A percentile compares a stretch with the other conserved stretches of the same genome.
Conservation (phyloP, 1,139 yeast genomes). For the Pichiaceae sp. region DNA sequence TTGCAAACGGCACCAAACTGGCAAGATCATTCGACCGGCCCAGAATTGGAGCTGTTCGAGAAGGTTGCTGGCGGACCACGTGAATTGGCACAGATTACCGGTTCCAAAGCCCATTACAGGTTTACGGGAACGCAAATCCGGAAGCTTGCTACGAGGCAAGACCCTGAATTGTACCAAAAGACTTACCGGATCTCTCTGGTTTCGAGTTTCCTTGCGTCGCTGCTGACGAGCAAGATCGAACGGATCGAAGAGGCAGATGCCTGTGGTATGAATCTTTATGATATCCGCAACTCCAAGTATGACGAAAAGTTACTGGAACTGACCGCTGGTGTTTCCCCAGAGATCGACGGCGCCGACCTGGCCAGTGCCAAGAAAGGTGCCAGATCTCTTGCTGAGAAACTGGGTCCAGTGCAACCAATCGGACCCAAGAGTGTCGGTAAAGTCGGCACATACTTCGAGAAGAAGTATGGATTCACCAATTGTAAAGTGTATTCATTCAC, state of each 20-base stretch:
- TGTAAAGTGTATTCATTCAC: conserved; percentile 65
- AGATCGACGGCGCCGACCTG: conserved; percentile 20
- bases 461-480: conserved; percentile 53
- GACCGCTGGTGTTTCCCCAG: conserved; percentile 42
- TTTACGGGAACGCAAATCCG: conserved; percentile 89
- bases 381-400: conserved; percentile 33
- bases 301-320: conserved; percentile 44
- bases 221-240: conserved; percentile 57
- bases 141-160: conserved; percentile 47
- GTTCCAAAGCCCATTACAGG: conserved; percentile 83
- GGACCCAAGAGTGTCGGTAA: conserved; percentile 31
- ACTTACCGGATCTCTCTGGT: conserved; percentile 66
- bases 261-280: conserved; percentile 87
- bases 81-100: conserved; percentile 59
- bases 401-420: conserved; percentile 46
- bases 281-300: conserved; percentile 45
- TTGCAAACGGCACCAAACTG: conserved; percentile 75
- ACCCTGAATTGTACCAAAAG: conserved; percentile 42
- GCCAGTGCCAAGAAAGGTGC: conserved; percentile 23
- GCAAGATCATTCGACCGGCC: conserved; percentile 87
- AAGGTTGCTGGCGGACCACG: conserved; percentile 54
- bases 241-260: conserved; percentile 78
- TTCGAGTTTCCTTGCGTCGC: conserved; percentile 69
- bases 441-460: conserved; percentile 51
- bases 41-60: conserved; percentile 60